Base-by-base conservation (phyloP, 352 stramenopile genomes). In the Phytopythium montanum region DNA sequence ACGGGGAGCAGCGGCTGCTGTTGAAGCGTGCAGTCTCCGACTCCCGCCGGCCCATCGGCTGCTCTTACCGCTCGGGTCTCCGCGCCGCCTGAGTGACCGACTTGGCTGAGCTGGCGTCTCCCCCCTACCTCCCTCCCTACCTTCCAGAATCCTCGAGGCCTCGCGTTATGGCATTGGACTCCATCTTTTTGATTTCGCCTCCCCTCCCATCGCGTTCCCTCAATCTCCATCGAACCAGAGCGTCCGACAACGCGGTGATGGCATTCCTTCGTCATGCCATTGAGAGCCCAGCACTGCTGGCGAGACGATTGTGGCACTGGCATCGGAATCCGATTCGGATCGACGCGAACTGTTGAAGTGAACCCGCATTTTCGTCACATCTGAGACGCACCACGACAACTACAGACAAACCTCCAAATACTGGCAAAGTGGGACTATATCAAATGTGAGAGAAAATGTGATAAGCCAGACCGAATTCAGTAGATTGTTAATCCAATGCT, bases 1-100 rank as follows among this genome's bases (percentile, higher is more conserved):
- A 75, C 67, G 29, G 61, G 68, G 51, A 73, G 65, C 54, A 68
- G 76, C 38, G 79, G 75, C 59, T 87, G 76, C 61, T 85, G 81
- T 66, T 91, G 85, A 48, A 5, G 25, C 9, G 25, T 13, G 3
- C 16, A 10, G 49, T 9, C 19, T 19, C n/a, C 26, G 5, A 16
- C 28, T 18, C 45, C 19, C 29, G 26, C 6, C 42, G 14, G 42
- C 7, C 1, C 10, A n/a, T 50, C 29, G 49, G 14, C 26, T 39
- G 19, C 26, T 25, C 26, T 16, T 12, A 9, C 1, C 12, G 21
- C 21, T 31, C 14, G 13, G 5, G 12, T 28, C 42, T 33, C 26
- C 14, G 14, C 21, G 4, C n/a, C 10, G 3, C 42, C 29, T 16
- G 1, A 8, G 42, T 25, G 42, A 14, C 42, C 9, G 21, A 49